These are phyloP conservation scores for Larix sibirica DNA, from an alignment of 83 land plant species.

Conservation along the genomic window DNA sequence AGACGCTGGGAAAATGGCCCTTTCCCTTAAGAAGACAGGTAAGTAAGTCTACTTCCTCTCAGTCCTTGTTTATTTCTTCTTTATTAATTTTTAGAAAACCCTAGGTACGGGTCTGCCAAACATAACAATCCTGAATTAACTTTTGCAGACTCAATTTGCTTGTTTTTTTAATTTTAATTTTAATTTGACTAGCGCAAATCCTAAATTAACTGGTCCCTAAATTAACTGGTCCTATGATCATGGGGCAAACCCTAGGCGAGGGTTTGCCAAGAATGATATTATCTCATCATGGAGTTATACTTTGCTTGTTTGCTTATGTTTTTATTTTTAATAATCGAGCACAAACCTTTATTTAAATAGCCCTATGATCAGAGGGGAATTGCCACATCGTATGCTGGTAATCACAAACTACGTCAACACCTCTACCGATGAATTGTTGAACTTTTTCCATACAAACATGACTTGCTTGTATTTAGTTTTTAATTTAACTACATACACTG, in stretches of 20 bases:
- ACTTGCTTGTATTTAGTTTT: too few relatives aligned
- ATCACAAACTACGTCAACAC: neutral
- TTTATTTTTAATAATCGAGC: neutral
- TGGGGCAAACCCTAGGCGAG: neutral
- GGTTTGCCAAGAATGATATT: neutral
- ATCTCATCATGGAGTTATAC: too few relatives aligned
- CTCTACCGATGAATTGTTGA: neutral
- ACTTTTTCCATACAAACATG: too few relatives aligned
- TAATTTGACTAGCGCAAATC: neutral
- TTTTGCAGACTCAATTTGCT: neutral
- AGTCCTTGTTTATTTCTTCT: neutral
- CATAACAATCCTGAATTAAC: neutral
- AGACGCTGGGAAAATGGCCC: slow-evolving; percentile 98
- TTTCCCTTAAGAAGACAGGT: slow-evolving; percentile 94
- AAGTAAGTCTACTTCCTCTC: too few relatives aligned
- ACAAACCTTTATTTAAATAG: neutral
- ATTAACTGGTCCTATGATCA: neutral
- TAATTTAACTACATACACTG: too few relatives aligned
- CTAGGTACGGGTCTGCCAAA: neutral
- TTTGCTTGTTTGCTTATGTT: too few relatives aligned
- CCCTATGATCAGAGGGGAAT: too few relatives aligned
- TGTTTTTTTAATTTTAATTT: neutral
- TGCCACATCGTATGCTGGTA: neutral
- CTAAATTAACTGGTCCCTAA: too few relatives aligned
- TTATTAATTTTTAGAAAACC: neutral